Evolutionary conservation across 225 moss, liverwort and hornwort genomes (phyloP), one percentile per base, ranked within the genome.

Genomic region (Marchantia paleacea): DNA sequence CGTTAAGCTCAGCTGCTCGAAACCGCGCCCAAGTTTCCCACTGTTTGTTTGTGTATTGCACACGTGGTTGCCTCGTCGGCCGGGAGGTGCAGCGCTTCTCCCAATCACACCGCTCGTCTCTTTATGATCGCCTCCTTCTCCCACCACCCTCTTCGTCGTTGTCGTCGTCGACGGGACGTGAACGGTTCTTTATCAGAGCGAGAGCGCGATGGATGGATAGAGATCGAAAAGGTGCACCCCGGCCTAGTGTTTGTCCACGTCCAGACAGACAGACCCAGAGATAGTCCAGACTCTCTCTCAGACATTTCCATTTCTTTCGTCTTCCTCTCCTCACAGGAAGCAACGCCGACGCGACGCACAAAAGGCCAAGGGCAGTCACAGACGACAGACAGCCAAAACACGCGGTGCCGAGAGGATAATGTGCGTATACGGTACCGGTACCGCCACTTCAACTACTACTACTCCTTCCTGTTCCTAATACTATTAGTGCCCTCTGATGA

Each of bases 1-100:
- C 72, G 72, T 72, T 72, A 72, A 72, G 72, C 72, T n/a, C 62
- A 62, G 62, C 61, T 62, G 16, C 62, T 72, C 72, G 72, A 72
- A 72, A 72, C 72, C 72, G 72, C 72, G 72, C 50, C 72, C 50
- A n/a, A 51, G 10, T 49, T 49, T 51, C 10, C 51, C 50, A 19
- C 72, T 72, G 18, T 62, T 7, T n/a, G 30, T 39, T 7, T n/a
- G 30, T 39, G 72, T 72, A 72, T 72, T 29, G 72, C 72, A 72
- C 72, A 72, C 72, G 72, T 72, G 72, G 72, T 72, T 72, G 50
- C 50, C 20, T 51, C 48, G 50, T 52, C 72, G 50, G 49, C 72
- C 72, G 72, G 72, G 72, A 72, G 16, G 72, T 50, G 71, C 71
- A 71, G 71, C 48, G 71, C 71, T 30, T 39, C 71, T 71, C 48